Percentiles rank a stretch among this genome's conserved stretches.
These are phyloP conservation scores for Rubia peregrina DNA, from an alignment of 305 asterid genomes.

Conservation along the genomic window DNA sequence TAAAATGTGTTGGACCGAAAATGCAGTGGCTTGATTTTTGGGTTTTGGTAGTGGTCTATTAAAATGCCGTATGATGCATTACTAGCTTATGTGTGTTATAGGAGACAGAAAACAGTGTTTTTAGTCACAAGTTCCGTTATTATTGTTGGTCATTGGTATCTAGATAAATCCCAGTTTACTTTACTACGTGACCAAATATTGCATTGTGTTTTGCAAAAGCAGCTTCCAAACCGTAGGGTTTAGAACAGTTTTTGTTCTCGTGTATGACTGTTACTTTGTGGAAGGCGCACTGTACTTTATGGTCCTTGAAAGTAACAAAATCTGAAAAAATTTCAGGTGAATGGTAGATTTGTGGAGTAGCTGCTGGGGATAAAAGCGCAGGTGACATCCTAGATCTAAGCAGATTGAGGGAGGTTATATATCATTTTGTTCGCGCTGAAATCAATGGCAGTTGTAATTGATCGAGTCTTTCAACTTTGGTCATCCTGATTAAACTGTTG, in stretches of 20 bases:
- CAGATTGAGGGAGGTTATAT: neutral
- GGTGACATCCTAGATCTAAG: neutral
- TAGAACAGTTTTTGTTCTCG: neutral
- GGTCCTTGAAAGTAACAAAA: neutral
- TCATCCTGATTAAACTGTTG: conserved; percentile 4
- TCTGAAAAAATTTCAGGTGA: conserved; percentile 1
- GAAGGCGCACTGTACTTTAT: neutral
- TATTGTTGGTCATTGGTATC: neutral
- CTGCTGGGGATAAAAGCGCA: neutral
- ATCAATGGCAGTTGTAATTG: conserved; percentile 3
- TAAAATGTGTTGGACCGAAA: neutral
- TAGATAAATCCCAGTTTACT: neutral
- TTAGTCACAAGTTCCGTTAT: neutral
- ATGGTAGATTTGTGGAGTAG: neutral
- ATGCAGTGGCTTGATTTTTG: neutral
- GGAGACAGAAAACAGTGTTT: neutral
- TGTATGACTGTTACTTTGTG: neutral
- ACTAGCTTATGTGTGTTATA: neutral
- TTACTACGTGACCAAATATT: neutral
- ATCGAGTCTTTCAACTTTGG: neutral
- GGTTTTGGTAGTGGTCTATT: neutral
- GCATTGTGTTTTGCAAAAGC: neutral
- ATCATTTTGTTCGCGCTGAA: neutral
- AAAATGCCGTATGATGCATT: neutral
- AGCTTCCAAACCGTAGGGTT: neutral